A percentile compares a stretch with the other conserved stretches of the same genome.
phyloP scores from a whole-genome alignment of 2,329 filamentous ascomycete species.

The Monosporascus ibericus region DNA sequence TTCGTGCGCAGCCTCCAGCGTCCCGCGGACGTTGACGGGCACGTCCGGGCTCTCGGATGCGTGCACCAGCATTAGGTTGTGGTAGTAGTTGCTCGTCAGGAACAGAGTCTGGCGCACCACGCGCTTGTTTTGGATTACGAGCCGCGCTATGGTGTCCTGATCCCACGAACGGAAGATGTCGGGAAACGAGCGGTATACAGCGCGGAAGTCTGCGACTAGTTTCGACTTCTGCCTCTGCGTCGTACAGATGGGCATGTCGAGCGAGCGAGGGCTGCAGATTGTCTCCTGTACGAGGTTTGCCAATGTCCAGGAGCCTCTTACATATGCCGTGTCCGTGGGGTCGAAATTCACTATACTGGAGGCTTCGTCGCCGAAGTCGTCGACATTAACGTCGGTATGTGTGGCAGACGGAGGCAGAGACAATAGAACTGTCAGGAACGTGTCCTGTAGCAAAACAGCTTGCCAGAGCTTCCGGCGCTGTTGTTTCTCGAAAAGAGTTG shows the following conservation, averaged over 20 bases:
- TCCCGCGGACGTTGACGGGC: constrained; percentile 60
- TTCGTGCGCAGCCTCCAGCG: constrained; percentile 69
- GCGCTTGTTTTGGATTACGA: constrained; percentile 56
- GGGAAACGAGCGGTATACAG: constrained; percentile 68
- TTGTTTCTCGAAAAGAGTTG: constrained; percentile 67
- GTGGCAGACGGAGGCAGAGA: constrained; percentile 73
- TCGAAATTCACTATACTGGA: constrained; percentile 51
- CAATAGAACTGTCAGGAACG: constrained; percentile 71
- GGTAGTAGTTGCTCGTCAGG: constrained; percentile 75
- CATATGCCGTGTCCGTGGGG: constrained; percentile 63
- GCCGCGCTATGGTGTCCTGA: constrained; percentile 48
- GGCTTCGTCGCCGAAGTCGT: constrained; percentile 63
- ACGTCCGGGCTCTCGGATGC: constrained; percentile 61
- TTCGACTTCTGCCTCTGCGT: constrained; percentile 64
- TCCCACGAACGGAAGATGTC: constrained; percentile 65
- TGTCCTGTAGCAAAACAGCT: constrained; percentile 74
- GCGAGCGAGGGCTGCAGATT: constrained; percentile 67
- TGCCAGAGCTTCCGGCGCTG: constrained; percentile 77
- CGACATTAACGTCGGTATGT: constrained; percentile 72
- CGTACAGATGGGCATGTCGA: constrained; percentile 65
- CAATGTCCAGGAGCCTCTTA: constrained; percentile 71
- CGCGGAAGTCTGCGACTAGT: constrained; percentile 62
- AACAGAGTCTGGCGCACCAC: constrained; percentile 70
- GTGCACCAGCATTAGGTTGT: constrained; percentile 75
- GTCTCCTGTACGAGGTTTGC: constrained; percentile 73